Conservation (phyloP, 495 filamentous ascomycete species). For the Eremomyces bilateralis region DNA sequence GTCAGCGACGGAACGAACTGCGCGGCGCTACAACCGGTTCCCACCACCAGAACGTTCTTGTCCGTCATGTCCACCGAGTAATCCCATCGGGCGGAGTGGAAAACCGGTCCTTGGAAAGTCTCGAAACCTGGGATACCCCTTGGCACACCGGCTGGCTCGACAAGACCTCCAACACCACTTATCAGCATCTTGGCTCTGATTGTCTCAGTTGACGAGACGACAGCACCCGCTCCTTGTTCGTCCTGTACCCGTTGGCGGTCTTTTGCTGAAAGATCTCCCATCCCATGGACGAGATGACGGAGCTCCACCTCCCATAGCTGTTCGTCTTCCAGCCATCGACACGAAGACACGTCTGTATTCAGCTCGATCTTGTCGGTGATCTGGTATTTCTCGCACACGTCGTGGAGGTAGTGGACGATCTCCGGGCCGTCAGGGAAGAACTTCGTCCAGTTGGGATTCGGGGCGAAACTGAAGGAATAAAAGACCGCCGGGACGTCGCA, state of each 20-base stretch:
- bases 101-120: slow-evolving; percentile 13
- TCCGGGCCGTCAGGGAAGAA: slow-evolving; percentile 32
- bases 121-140: slow-evolving; percentile 17
- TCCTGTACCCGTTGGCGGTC: slow-evolving; percentile 11
- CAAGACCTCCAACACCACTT: slow-evolving; percentile 29
- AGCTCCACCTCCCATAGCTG: slow-evolving; percentile 20
- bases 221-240: slow-evolving; percentile 10
- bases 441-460: slow-evolving; percentile 34
- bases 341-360: slow-evolving; percentile 32
- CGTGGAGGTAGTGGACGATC: slow-evolving; percentile 34
- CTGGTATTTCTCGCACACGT: slow-evolving; percentile 33
- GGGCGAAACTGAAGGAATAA: slow-evolving; percentile 41
- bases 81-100: slow-evolving; percentile 16
- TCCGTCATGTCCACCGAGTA: slow-evolving; percentile 12
- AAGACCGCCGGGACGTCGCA: slow-evolving; percentile 22
- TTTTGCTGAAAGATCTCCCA: slow-evolving; percentile 13
- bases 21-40: slow-evolving; percentile 16
- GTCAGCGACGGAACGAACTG: slow-evolving; percentile 14
- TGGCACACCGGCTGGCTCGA: slow-evolving; percentile 29
- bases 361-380: slow-evolving; percentile 38
- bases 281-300: slow-evolving; percentile 12
- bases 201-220: slow-evolving; percentile 12
- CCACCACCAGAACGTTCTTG: slow-evolving; percentile 17
- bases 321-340: slow-evolving; percentile 34
- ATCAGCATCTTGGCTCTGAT: slow-evolving; percentile 21